Evolutionary conservation across 257 asterid species (phyloP).

Genomic region (Solanum chiquidenum): DNA sequence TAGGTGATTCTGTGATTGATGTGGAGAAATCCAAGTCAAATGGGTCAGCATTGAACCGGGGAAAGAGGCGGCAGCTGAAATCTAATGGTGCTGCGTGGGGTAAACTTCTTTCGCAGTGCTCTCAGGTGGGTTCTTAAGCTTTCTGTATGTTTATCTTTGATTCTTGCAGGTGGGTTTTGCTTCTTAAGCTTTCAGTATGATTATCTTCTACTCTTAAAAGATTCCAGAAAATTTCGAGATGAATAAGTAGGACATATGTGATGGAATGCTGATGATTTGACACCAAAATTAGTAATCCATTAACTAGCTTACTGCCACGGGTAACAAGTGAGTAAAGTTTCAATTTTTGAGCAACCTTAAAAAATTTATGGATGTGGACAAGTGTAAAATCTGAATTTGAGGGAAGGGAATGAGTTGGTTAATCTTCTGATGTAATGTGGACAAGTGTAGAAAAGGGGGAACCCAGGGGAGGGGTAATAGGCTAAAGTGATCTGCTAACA

Average conservation of each 20-base stretch:
- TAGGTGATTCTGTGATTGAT: constrained; percentile 33
- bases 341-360: not conserved
- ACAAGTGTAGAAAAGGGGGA: not conserved
- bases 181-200: not conserved
- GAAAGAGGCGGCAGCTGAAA: constrained; percentile 44
- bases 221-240: not conserved
- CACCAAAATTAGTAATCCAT: not conserved
- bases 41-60: constrained; percentile 19
- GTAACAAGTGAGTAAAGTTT: not conserved
- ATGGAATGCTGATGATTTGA: not conserved
- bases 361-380: not conserved
- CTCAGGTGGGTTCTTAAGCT: constrained; percentile 35
- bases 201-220: not conserved
- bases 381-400: not conserved
- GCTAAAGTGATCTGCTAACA: not conserved
- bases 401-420: not conserved
- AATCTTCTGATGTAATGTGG: not conserved
- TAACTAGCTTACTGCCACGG: not conserved
- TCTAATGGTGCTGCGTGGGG: constrained; percentile 70
- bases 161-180: constrained; percentile 27
- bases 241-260: not conserved
- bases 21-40: constrained; percentile 31
- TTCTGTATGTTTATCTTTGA: not conserved
- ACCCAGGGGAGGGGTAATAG: not conserved
- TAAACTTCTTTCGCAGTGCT: constrained; percentile 56